phyloP scores from a whole-genome alignment of 2,329 filamentous ascomycete genomes.

The Akanthomyces dipterigenus region DNA sequence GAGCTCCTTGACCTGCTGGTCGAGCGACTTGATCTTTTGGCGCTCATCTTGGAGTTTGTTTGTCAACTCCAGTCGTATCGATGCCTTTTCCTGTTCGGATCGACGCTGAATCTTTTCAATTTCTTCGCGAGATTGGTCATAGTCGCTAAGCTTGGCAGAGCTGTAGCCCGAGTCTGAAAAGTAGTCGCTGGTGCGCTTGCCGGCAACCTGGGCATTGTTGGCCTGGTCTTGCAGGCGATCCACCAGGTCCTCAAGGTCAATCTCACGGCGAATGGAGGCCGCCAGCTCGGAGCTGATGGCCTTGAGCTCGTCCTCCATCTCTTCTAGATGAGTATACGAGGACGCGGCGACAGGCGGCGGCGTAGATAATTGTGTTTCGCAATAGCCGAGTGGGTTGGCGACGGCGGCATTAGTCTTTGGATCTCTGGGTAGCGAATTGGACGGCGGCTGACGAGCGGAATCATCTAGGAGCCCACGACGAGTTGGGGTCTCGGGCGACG shows the following conservation, averaged over 20 bases:
- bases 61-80: slow-evolving; percentile 76
- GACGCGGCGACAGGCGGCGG: slow-evolving; percentile 34
- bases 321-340: slow-evolving; percentile 57
- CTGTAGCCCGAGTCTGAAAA: slow-evolving; percentile 94
- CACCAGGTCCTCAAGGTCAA: slow-evolving; percentile 92
- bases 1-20: slow-evolving; percentile 76
- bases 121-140: slow-evolving; percentile 59
- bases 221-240: slow-evolving; percentile 79
- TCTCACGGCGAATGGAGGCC: slow-evolving; percentile 85
- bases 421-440: slow-evolving; percentile 26
- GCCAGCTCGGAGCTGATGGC: slow-evolving; percentile 92
- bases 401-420: slow-evolving; percentile 35
- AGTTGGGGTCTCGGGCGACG: slow-evolving; percentile 44
- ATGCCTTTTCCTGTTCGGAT: slow-evolving; percentile 86
- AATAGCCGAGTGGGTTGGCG: slow-evolving; percentile 40
- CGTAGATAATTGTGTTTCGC: slow-evolving; percentile 46
- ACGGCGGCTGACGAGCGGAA: slow-evolving; percentile 20
- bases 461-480: slow-evolving; percentile 27
- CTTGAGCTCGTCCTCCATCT: slow-evolving; percentile 90
- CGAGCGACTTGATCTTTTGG: slow-evolving; percentile 64
- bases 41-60: slow-evolving; percentile 85
- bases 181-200: slow-evolving; percentile 87
- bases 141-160: slow-evolving; percentile 69
- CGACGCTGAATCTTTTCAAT: slow-evolving; percentile 76
- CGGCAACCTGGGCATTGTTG: slow-evolving; percentile 48